Percentiles rank a stretch among this genome's conserved stretches.
These are phyloP conservation scores for Kentomonas sorsogonicus DNA, from an alignment of 208 protist species.

Conservation along the genomic window DNA sequence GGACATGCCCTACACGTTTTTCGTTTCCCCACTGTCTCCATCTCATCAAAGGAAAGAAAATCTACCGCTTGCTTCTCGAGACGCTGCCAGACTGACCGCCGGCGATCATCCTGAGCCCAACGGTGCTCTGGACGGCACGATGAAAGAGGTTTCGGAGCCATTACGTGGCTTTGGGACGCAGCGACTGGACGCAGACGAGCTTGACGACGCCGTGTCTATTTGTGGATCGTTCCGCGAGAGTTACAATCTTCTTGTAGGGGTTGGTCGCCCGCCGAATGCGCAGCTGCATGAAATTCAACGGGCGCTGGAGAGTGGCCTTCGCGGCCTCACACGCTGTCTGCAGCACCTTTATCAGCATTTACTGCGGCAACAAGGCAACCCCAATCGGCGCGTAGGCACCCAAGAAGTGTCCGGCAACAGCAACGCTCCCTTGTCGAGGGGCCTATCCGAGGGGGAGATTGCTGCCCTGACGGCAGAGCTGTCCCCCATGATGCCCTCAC, in stretches of 20 bases:
- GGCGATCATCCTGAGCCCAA: too few relatives aligned
- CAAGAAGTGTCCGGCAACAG: neutral
- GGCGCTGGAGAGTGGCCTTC: slow-evolving; percentile 41
- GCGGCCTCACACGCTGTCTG: slow-evolving; percentile 27
- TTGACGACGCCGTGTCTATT: slow-evolving; percentile 34
- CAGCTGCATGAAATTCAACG: slow-evolving; percentile 68
- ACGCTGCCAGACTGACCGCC: too few relatives aligned
- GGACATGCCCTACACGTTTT: too few relatives aligned
- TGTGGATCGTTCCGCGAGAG: slow-evolving; percentile 43
- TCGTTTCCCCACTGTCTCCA: too few relatives aligned
- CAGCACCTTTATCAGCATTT: slow-evolving; percentile 4
- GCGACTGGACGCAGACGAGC: slow-evolving; percentile 26
- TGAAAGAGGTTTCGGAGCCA: neutral
- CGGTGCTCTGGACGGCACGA: too few relatives aligned
- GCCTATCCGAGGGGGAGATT: neutral
- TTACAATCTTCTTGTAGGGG: slow-evolving; percentile 58
- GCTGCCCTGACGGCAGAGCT: neutral
- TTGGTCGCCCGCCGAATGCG: slow-evolving; percentile 45
- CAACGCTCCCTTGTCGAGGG: neutral
- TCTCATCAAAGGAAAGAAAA: too few relatives aligned
- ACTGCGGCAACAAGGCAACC: neutral
- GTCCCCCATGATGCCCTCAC: slow-evolving; percentile 29
- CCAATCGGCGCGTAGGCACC: neutral
- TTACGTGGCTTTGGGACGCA: slow-evolving; percentile 39
- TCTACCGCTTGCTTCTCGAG: too few relatives aligned